Evolutionary conservation across 345 rosid species (phyloP).

Genomic region (Erysimum cheiranthoides): DNA sequence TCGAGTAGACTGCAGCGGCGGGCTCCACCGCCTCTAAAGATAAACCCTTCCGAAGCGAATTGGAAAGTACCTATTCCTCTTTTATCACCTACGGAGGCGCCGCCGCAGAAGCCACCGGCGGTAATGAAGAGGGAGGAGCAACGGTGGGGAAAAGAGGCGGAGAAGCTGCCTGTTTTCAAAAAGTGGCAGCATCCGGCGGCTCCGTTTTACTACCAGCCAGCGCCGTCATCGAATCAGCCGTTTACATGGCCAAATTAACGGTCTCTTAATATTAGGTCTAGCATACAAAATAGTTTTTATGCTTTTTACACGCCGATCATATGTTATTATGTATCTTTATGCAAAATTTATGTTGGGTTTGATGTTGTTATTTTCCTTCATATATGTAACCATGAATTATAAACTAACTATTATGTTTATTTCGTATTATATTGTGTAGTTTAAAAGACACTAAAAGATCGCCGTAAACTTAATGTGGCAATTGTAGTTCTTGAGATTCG

Average conservation of each 20-base stretch:
- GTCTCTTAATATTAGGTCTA: conserved; percentile 31
- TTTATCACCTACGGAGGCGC: conserved; percentile 75
- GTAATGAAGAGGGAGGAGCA: conserved; percentile 41
- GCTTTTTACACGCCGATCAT: conserved; percentile 14
- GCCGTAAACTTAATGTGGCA: neutral
- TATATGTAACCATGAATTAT: neutral
- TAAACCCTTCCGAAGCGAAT: conserved; percentile 52
- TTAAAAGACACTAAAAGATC: neutral
- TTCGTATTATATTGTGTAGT: neutral
- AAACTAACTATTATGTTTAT: neutral
- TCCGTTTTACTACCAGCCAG: conserved; percentile 68
- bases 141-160: conserved; percentile 45
- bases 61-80: conserved; percentile 96
- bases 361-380: neutral
- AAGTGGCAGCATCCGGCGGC: conserved; percentile 98
- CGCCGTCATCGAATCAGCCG: conserved; percentile 50
- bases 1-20: conserved; percentile 80
- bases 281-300: neutral
- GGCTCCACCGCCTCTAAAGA: conserved; percentile 73
- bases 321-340: conserved; percentile 1
- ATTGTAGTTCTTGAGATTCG: neutral
- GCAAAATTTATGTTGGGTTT: neutral
- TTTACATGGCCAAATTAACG: conserved; percentile 54
- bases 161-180: conserved; percentile 60
- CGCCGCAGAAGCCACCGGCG: conserved; percentile 55